A percentile compares a stretch with the other conserved stretches of the same genome.
phyloP scores from a whole-genome alignment of 345 rosid species.

The Syzygium oleosum region DNA sequence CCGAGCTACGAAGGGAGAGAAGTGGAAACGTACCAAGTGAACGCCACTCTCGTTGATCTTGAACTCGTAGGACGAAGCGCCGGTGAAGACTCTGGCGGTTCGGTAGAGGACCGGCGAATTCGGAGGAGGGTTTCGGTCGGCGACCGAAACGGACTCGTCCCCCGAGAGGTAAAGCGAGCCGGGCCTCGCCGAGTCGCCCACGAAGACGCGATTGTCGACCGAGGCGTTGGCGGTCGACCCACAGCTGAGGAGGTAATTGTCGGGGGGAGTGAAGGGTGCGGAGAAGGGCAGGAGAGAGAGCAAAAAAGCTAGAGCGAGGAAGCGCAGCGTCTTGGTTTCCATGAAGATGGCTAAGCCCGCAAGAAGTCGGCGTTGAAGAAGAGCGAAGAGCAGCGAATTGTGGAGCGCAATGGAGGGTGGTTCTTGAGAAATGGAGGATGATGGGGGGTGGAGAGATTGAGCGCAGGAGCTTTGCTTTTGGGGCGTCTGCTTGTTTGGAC shows the following conservation, averaged over 20 bases:
- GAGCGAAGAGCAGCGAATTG: neutral
- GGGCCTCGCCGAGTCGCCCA: conserved; percentile 40
- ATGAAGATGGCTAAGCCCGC: neutral
- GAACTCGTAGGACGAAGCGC: conserved; percentile 37
- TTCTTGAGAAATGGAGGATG: neutral
- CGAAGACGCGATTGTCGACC: conserved; percentile 47
- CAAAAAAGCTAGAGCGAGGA: conserved; percentile 14
- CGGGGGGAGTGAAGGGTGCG: conserved; percentile 48
- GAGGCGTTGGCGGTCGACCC: conserved; percentile 56
- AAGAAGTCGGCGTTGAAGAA: neutral
- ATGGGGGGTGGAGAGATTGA: neutral
- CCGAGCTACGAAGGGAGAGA: conserved; percentile 63
- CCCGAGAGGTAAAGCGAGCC: conserved; percentile 27
- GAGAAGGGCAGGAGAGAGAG: conserved; percentile 13
- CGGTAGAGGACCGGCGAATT: conserved; percentile 43
- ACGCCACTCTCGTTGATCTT: conserved; percentile 32
- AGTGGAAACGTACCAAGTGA: conserved; percentile 90
- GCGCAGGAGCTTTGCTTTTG: neutral
- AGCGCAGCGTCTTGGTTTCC: neutral
- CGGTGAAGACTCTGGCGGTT: conserved; percentile 59
- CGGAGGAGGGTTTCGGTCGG: conserved; percentile 45
- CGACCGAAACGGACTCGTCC: conserved; percentile 37
- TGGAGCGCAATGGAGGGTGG: neutral
- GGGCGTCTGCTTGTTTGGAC: neutral
- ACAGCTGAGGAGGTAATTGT: conserved; percentile 74